Conservation (phyloP, 2,329 filamentous ascomycete species). For the Penicillium crustosum region DNA sequence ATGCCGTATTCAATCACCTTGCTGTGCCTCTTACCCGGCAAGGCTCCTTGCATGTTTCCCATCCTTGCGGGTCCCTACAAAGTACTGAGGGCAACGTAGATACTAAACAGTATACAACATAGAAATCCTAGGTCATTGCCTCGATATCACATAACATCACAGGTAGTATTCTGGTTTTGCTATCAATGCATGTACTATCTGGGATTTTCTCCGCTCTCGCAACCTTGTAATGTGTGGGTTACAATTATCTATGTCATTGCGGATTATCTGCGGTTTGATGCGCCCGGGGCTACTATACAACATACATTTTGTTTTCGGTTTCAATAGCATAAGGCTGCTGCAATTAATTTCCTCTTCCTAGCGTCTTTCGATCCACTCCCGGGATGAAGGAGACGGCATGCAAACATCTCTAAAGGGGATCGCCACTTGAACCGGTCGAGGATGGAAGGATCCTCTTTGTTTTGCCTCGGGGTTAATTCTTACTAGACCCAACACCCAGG, state of each 20-base stretch:
- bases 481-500: neutral
- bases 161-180: neutral
- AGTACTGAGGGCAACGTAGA: neutral
- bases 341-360: conserved; percentile 6
- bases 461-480: neutral
- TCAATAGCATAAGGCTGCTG: conserved; percentile 1
- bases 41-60: conserved; percentile 30
- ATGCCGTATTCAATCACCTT: conserved; percentile 9
- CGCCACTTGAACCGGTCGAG: neutral
- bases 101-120: neutral
- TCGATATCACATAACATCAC: neutral
- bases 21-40: conserved; percentile 14
- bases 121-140: neutral
- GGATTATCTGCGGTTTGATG: neutral
- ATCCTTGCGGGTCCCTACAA: conserved; percentile 25
- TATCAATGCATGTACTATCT: neutral
- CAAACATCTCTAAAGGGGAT: conserved; percentile 1
- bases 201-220: neutral
- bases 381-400: conserved; percentile 3
- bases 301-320: neutral
- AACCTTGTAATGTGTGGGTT: neutral
- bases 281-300: neutral
- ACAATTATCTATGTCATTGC: conserved; percentile 3
- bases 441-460: neutral
- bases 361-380: conserved; percentile 5